Conservation (phyloP, 2,329 filamentous ascomycete genomes). For the Bimuria novae-zelandiae region DNA sequence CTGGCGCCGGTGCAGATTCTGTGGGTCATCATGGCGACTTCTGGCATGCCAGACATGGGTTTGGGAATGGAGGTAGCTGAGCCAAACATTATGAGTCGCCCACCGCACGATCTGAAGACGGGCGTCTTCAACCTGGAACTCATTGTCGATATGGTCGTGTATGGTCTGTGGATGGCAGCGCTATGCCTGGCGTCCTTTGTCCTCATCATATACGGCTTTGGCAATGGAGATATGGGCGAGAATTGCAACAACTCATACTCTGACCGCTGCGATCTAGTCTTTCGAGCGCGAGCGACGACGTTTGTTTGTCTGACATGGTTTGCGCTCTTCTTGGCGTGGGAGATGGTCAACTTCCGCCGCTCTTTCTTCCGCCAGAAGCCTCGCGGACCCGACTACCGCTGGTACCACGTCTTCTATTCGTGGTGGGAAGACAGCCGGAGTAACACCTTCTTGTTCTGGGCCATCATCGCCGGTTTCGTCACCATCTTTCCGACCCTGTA, state of each 20-base stretch:
- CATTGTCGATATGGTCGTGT: conserved; percentile 27
- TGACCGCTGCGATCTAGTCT: conserved; percentile 17
- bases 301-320: conserved; percentile 75
- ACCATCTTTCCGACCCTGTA: conserved; percentile 55
- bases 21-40: conserved; percentile 29
- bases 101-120: conserved; percentile 18
- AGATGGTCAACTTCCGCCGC: conserved; percentile 70
- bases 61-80: conserved; percentile 21
- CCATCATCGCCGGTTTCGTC: conserved; percentile 44
- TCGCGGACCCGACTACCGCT: conserved; percentile 60
- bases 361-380: conserved; percentile 74
- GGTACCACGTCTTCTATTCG: conserved; percentile 46
- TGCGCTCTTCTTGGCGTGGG: conserved; percentile 73
- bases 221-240: conserved; percentile 16
- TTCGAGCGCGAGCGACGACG: conserved; percentile 66
- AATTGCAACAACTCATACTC: conserved; percentile 23
- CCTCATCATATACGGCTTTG: conserved; percentile 22
- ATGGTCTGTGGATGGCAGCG: conserved; percentile 16
- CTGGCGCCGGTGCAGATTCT: conserved; percentile 24
- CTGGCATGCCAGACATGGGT: conserved; percentile 24
- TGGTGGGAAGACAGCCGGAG: conserved; percentile 68
- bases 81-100: conserved; percentile 22
- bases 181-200: conserved; percentile 8
- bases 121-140: conserved; percentile 26
- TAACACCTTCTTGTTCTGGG: conserved; percentile 64